Conservation (phyloP, 2,329 filamentous ascomycete genomes). For the Aspergillus sojae region DNA sequence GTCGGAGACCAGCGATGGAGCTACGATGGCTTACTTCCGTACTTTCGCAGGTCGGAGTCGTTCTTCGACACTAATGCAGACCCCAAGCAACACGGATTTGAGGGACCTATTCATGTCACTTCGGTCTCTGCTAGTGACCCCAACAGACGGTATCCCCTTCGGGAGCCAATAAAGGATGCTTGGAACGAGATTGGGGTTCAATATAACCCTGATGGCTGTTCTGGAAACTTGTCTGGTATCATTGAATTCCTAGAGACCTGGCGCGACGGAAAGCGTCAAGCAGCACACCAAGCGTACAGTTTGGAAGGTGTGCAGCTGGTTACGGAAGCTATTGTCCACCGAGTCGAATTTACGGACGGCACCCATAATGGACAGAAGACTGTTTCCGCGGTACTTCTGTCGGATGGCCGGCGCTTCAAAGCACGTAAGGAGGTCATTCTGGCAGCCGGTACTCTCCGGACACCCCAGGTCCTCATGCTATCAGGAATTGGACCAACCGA, state of each 20-base stretch:
- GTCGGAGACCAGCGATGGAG: conserved; percentile 25
- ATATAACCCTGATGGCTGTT: too few relatives aligned
- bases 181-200: too few relatives aligned
- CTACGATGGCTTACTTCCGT: conserved; percentile 24
- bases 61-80: conserved; percentile 1
- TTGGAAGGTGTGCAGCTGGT: too few relatives aligned
- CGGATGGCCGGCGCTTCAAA: neutral
- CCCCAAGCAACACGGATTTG: conserved; percentile 5
- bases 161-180: too few relatives aligned
- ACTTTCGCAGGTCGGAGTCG: conserved; percentile 20
- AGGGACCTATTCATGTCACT: neutral
- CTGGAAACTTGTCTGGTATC: too few relatives aligned
- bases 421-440: conserved; percentile 1
- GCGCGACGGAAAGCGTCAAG: too few relatives aligned
- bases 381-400: neutral
- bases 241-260: too few relatives aligned
- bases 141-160: too few relatives aligned
- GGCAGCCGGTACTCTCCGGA: neutral
- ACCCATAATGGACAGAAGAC: too few relatives aligned
- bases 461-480: conserved; percentile 3
- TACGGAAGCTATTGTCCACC: too few relatives aligned
- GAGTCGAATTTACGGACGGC: too few relatives aligned
- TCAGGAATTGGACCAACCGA: neutral
- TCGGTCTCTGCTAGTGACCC: neutral
- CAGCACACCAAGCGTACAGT: too few relatives aligned